These are phyloP conservation scores for Francoa sonchifolia DNA, from an alignment of 441 rosid genomes.

Conservation along the genomic window DNA sequence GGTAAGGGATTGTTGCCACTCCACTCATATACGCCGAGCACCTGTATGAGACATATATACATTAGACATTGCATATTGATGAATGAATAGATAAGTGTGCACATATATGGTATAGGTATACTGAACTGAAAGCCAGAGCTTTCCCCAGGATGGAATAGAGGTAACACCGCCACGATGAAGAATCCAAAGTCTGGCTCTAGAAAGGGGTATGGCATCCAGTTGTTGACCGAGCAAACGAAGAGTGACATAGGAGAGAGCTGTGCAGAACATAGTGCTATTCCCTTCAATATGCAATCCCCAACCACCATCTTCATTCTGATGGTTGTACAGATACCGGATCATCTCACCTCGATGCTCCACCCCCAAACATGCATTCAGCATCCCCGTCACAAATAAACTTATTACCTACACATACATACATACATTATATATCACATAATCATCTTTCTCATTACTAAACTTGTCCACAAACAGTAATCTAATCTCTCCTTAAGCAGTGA, in stretches of 20 bases:
- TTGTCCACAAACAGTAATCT: too few species aligned
- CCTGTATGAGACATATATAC: conserved; percentile 19
- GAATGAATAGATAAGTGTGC: too few species aligned
- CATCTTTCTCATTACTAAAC: too few species aligned
- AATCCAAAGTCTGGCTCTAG: conserved; percentile 69
- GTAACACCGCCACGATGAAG: conserved; percentile 72
- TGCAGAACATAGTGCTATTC: conserved; percentile 75
- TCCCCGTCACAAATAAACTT: too few species aligned
- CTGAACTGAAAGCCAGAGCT: conserved; percentile 70
- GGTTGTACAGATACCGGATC: too few species aligned
- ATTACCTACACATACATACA: too few species aligned
- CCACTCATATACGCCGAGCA: conserved; percentile 88
- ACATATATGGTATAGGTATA: too few species aligned
- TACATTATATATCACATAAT: too few species aligned
- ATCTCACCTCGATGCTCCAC: too few species aligned
- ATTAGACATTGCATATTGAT: too few species aligned
- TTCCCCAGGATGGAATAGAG: conserved; percentile 79
- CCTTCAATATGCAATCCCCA: conserved; percentile 97
- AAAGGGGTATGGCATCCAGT: too few species aligned
- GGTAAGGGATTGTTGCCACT: conserved; percentile 82
- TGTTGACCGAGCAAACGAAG: conserved; percentile 78
- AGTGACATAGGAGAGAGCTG: conserved; percentile 58
- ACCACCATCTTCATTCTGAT: conserved; percentile 92
- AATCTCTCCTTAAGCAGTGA: conserved; percentile 45
- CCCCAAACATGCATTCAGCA: too few species aligned